Evolutionary conservation across 345 rosid species (phyloP).

Genomic region (Gossypium raimondii): DNA sequence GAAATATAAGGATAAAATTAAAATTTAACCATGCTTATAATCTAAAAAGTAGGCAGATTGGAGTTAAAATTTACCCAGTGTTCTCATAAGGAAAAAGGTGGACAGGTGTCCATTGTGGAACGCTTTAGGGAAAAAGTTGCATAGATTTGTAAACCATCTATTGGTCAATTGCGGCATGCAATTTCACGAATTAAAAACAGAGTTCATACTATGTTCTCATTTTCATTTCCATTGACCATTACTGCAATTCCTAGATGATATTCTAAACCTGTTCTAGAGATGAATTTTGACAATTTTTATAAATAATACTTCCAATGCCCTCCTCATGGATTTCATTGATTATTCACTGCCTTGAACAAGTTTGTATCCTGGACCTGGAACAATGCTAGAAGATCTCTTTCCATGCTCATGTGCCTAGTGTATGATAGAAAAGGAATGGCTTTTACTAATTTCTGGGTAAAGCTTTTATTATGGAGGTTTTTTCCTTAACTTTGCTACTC

Average conservation of each 20-base stretch:
- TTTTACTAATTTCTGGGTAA: neutral
- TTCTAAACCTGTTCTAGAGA: neutral
- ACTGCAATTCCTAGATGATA: neutral
- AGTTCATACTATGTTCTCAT: neutral
- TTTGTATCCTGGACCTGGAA: neutral
- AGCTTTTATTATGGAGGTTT: too few relatives aligned
- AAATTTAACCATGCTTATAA: too few relatives aligned
- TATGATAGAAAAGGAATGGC: neutral
- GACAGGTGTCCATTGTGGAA: too few relatives aligned
- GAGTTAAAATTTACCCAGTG: too few relatives aligned
- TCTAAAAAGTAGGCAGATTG: too few relatives aligned
- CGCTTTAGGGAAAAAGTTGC: too few relatives aligned
- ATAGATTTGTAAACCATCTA: neutral
- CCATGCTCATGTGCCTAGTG: neutral
- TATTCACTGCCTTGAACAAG: neutral
- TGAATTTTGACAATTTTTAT: slow-evolving; percentile 2
- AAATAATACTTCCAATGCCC: neutral
- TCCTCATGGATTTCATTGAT: neutral
- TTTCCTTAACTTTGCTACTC: neutral
- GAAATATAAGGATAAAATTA: too few relatives aligned
- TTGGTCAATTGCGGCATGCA: neutral
- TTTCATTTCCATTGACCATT: neutral
- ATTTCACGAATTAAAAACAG: neutral
- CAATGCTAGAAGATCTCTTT: too few relatives aligned
- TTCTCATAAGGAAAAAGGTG: too few relatives aligned